Evolutionary conservation across 176 grass and related monocot genomes (phyloP).

Genomic region (Oryza meyeriana): DNA sequence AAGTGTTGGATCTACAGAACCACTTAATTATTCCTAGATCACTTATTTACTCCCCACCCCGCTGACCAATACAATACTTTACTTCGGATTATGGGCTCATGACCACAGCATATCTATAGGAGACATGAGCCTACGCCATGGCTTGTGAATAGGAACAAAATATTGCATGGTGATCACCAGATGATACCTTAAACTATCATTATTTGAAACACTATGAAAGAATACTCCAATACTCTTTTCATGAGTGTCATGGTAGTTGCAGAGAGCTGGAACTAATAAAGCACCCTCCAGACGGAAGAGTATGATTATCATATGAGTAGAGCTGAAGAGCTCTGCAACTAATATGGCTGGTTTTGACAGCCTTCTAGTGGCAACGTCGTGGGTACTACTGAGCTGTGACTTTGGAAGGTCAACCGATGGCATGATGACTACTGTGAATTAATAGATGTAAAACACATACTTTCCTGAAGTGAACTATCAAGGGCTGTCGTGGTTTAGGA

Average conservation of each 20-base stretch:
- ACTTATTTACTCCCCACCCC: conserved; percentile 23
- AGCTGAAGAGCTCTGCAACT: background rate
- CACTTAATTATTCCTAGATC: conserved; percentile 31
- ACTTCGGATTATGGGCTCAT: conserved; percentile 40
- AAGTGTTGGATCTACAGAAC: conserved; percentile 55
- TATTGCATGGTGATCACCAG: conserved; percentile 32
- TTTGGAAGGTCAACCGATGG: background rate
- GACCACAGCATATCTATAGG: conserved; percentile 36
- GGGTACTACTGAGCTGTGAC: background rate
- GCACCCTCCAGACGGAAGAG: background rate
- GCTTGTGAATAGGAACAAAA: conserved; percentile 40
- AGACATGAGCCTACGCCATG: conserved; percentile 38
- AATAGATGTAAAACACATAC: background rate
- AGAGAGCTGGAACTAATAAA: conserved; percentile 28
- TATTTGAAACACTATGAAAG: conserved; percentile 7
- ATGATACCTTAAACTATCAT: conserved; percentile 30
- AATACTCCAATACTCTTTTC: background rate
- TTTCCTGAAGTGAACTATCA: background rate
- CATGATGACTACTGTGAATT: background rate
- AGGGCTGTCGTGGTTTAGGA: background rate
- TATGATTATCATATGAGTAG: background rate
- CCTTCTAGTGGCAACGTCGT: conserved; percentile 7
- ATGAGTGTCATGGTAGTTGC: conserved; percentile 10
- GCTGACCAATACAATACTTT: conserved; percentile 38
- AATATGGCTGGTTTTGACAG: background rate